Conservation (phyloP, 2,329 filamentous ascomycete species). For the Zarea fungicola region DNA sequence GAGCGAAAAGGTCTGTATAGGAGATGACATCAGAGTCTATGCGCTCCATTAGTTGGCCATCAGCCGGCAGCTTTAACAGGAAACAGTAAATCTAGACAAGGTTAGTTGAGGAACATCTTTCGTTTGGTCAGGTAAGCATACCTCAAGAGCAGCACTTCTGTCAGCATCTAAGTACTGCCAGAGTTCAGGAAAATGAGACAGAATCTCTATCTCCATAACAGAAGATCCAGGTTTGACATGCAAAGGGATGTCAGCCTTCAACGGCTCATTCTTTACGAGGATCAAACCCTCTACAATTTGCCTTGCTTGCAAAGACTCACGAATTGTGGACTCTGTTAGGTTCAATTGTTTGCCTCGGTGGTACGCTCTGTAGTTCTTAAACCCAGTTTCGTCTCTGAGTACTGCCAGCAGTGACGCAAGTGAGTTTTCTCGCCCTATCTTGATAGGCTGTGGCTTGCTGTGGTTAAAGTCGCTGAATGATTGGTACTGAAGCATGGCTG, state of each 20-base stretch:
- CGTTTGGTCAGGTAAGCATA: constrained; percentile 28
- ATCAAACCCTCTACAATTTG: constrained; percentile 60
- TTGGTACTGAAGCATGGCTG: constrained; percentile 67
- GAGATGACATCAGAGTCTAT: constrained; percentile 51
- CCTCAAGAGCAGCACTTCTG: constrained; percentile 62
- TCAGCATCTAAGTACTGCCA: constrained; percentile 76
- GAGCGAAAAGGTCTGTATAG: constrained; percentile 60
- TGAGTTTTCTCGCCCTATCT: constrained; percentile 67
- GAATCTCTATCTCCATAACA: constrained; percentile 70
- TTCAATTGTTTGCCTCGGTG: constrained; percentile 62
- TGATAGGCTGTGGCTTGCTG: constrained; percentile 56
- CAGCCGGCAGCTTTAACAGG: constrained; percentile 63
- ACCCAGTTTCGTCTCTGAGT: constrained; percentile 65
- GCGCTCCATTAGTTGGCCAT: constrained; percentile 54
- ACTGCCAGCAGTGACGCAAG: constrained; percentile 62
- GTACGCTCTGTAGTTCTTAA: constrained; percentile 70
- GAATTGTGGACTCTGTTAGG: constrained; percentile 53
- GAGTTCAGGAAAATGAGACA: constrained; percentile 76
- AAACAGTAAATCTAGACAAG: constrained; percentile 61
- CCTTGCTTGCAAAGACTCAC: constrained; percentile 63
- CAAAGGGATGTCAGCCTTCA: constrained; percentile 36
- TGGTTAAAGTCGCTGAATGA: constrained; percentile 59
- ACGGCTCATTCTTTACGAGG: constrained; percentile 56
- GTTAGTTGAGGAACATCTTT: constrained; percentile 16
- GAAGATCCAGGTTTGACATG: constrained; percentile 47